Evolutionary conservation across 2,329 filamentous ascomycete genomes (phyloP).

Genomic region (Alternaria consortialis): DNA sequence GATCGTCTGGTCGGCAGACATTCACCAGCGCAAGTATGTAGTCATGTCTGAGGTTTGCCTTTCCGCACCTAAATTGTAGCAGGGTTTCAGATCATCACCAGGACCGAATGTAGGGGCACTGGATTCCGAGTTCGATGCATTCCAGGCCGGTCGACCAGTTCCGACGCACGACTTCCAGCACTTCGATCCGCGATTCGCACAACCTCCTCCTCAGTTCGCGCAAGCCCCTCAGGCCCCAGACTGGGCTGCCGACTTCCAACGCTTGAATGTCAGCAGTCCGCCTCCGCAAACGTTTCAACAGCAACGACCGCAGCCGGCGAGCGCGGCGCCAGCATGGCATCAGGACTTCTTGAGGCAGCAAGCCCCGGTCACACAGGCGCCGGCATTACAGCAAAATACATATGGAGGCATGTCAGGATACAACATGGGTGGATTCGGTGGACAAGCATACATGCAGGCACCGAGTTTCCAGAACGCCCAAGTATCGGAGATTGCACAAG

Average conservation of each 20-base stretch:
- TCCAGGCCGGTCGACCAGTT: conserved; percentile 63
- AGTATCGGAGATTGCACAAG: conserved; percentile 39
- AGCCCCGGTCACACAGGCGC: conserved; percentile 42
- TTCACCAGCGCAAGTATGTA: conserved; percentile 63
- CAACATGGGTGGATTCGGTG: conserved; percentile 39
- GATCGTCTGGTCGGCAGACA: conserved; percentile 69
- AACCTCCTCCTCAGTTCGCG: conserved; percentile 49
- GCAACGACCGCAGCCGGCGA: conserved; percentile 49
- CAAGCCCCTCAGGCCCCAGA: conserved; percentile 49
- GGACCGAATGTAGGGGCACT: conserved; percentile 63
- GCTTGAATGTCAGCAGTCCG: conserved; percentile 53
- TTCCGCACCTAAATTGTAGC: conserved; percentile 4
- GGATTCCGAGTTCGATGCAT: conserved; percentile 75
- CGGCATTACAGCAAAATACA: conserved; percentile 35
- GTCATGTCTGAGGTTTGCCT: neutral
- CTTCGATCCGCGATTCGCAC: conserved; percentile 46
- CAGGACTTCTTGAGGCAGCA: conserved; percentile 65
- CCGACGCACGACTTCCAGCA: conserved; percentile 53
- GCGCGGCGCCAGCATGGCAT: conserved; percentile 62
- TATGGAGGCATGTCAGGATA: conserved; percentile 42
- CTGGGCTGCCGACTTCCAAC: conserved; percentile 62
- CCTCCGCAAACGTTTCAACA: conserved; percentile 59
- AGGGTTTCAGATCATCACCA: conserved; percentile 70
- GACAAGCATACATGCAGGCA: conserved; percentile 37
- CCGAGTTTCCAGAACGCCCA: conserved; percentile 30